Base-by-base conservation (phyloP, 2,329 filamentous ascomycete species). In the Lachnellula cervina region DNA sequence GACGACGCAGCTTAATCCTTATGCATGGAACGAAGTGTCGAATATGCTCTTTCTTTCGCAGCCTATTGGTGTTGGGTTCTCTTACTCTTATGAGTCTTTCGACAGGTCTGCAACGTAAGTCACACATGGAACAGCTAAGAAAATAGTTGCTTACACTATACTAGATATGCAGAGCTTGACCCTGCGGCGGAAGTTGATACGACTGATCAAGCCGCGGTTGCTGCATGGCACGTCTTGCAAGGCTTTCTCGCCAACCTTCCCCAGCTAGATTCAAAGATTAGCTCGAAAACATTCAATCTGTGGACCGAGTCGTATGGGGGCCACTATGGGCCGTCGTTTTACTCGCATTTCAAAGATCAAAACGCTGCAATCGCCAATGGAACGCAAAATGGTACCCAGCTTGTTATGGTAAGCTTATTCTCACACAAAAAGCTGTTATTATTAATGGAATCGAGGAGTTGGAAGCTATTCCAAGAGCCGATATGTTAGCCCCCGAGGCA, bases 281-380 rank as follows among this genome's bases (percentile, higher is more conserved):
- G 5, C 21, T 37, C 77, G 78, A 1, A 74, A 75, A 81, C 83
- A 59, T 82, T 82, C 2, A 82, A 80, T 59, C 71, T 89, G 3
- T 87, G 86, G 59, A 77, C 83, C 0, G 84, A 89, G 67, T 84
- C 80, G 68, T 85, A 88, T 65, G 81, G 84, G 25, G 87, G 87
- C 6, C 78, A 82, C 51, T 89, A 88, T 61, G 86, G 82, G 0
- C 84, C 84, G 0, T 72, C 78, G 1, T 86, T 88, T 62, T 50
- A 81, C 5, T 71, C 74, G 17, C 72, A 73, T 45, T 80, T 77
- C 69, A 75, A 84, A 62, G 69, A 79, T 53, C 83, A 89, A 69
- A 90, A 89, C 62, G 69, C 75, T 13, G 74, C 74, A 53, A 78
- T 80, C 8, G 63, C 68, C 19, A 77, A 74, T 49, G 79, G 82